Evolutionary conservation across 345 rosid species (phyloP).

Genomic region (Brassica incana): DNA sequence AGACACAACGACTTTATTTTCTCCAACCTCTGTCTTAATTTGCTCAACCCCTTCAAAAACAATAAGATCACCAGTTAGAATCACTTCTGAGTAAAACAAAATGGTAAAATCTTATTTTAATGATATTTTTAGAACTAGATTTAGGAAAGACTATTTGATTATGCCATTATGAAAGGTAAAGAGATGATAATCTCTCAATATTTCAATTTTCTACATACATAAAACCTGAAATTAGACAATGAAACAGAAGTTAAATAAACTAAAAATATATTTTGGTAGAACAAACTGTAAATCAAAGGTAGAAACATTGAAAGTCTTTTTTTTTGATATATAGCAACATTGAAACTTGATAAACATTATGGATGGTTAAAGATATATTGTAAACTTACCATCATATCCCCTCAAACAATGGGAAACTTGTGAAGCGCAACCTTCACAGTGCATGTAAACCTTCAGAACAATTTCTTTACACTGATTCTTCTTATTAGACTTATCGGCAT

Average conservation of each 20-base stretch:
- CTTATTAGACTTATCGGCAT: conserved; percentile 2
- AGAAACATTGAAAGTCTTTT: too few species aligned
- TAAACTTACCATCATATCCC: conserved; percentile 53
- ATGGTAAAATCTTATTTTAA: not conserved
- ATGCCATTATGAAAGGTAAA: not conserved
- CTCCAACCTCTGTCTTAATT: conserved; percentile 39
- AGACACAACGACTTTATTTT: conserved; percentile 47
- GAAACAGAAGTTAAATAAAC: not conserved
- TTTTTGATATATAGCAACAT: too few species aligned
- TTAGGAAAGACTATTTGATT: not conserved
- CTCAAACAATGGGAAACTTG: conserved; percentile 52
- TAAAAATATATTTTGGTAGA: not conserved
- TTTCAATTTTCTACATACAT: not conserved
- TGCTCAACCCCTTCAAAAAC: conserved; percentile 54
- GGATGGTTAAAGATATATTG: not conserved
- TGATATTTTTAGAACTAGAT: not conserved
- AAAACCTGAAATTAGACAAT: not conserved
- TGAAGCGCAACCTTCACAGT: conserved; percentile 63
- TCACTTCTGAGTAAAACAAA: not conserved
- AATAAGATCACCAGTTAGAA: not conserved
- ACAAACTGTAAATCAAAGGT: not conserved
- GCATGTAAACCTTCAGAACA: conserved; percentile 62
- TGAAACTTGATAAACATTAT: not conserved
- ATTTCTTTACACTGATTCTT: conserved; percentile 46
- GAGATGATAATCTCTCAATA: not conserved